Percentiles rank a stretch among this genome's conserved stretches.
Evolutionary conservation across 2,329 filamentous ascomycete species (phyloP).

Genomic region (Lecanicillium sp.): DNA sequence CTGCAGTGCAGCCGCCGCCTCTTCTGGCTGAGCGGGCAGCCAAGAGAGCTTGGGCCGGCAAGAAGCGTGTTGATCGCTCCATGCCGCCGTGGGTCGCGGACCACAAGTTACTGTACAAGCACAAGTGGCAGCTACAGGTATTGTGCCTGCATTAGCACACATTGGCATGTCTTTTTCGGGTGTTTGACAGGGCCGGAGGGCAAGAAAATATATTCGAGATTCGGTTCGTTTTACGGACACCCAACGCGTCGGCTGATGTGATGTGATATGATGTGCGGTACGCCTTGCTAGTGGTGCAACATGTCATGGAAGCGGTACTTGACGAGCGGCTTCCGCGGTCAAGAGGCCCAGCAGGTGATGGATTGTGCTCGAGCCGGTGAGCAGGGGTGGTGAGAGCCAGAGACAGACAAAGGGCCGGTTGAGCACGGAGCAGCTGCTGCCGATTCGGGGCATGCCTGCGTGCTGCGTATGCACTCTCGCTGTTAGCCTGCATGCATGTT

Average conservation of each 20-base stretch:
- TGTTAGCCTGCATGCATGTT: no score
- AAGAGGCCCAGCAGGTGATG: no score
- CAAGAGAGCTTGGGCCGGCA: background rate
- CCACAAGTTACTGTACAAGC: no score
- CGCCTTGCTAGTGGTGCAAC: background rate
- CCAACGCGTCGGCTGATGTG: no score
- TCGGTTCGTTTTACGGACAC: no score
- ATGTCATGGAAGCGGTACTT: background rate
- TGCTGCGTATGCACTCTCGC: no score
- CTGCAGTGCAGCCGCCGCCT: background rate
- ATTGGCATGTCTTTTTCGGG: background rate
- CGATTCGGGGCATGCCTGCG: background rate
- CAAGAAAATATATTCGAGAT: no score
- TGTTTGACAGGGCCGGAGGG: no score
- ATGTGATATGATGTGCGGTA: no score
- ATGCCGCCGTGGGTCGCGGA: constrained; percentile 1
- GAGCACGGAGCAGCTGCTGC: background rate
- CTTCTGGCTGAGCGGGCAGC: background rate
- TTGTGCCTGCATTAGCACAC: constrained; percentile 5
- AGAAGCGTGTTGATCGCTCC: background rate
- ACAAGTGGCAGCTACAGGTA: background rate
- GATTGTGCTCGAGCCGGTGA: background rate
- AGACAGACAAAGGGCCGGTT: background rate
- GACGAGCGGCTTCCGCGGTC: background rate
- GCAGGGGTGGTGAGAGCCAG: background rate